A percentile compares a stretch with the other conserved stretches of the same genome.
Evolutionary conservation across 331 rosid genomes (phyloP).

Genomic region (Pyrus hybrid): DNA sequence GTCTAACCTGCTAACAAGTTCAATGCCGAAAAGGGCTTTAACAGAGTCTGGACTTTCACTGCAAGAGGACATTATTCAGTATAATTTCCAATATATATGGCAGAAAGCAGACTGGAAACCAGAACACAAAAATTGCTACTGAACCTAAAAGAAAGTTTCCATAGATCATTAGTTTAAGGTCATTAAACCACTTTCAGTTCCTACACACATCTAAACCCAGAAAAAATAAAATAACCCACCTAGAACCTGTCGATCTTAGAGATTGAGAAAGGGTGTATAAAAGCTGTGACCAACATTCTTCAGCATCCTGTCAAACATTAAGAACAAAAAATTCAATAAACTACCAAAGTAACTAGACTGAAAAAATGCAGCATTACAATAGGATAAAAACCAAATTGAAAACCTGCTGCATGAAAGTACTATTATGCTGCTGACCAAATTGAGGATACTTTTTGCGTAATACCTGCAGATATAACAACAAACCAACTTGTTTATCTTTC

Average conservation of each 20-base stretch:
- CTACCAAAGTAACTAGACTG: background rate
- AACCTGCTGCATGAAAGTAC: constrained; percentile 96
- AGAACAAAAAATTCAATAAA: constrained; percentile 7
- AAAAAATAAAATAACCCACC: constrained; percentile 35
- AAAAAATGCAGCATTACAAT: constrained; percentile 4
- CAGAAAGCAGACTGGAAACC: constrained; percentile 3
- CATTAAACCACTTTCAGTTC: background rate
- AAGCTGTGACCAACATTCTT: constrained; percentile 99
- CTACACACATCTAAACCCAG: background rate
- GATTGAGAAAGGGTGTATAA: constrained; percentile 92
- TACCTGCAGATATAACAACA: constrained; percentile 44
- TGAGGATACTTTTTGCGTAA: constrained; percentile 92
- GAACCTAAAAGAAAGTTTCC: background rate
- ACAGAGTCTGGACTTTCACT: constrained; percentile 74
- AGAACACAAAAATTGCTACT: background rate
- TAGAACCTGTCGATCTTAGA: constrained; percentile 58
- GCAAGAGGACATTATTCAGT: constrained; percentile 22
- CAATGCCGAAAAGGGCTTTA: constrained; percentile 78
- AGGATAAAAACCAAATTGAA: constrained; percentile 4
- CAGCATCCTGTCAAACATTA: constrained; percentile 71
- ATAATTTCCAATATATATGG: background rate
- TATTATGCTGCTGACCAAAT: constrained; percentile 90
- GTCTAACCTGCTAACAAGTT: constrained; percentile 78
- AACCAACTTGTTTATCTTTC: constrained; percentile 8
- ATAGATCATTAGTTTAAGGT: background rate